phyloP scores from a whole-genome alignment of 805 yeast species.

The Metschnikowia proteae region DNA sequence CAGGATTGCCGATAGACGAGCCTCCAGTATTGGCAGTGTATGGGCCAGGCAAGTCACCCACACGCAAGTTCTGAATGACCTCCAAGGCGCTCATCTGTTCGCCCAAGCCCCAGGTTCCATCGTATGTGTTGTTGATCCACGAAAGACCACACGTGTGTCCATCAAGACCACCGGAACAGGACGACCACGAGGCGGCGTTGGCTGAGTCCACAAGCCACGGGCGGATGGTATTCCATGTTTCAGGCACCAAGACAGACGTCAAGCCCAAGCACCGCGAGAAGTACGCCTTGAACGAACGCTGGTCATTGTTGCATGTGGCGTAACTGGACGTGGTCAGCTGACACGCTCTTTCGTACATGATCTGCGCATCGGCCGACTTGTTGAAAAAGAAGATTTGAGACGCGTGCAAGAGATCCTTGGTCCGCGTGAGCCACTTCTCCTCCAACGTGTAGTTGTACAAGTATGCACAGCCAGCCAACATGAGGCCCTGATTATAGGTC shows the following conservation, averaged over 20 bases:
- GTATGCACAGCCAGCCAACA: slow-evolving; percentile 77
- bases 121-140: slow-evolving; percentile 20
- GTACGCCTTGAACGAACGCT: slow-evolving; percentile 88
- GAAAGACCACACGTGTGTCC: slow-evolving; percentile 22
- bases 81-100: slow-evolving; percentile 23
- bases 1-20: slow-evolving; percentile 29
- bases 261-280: slow-evolving; percentile 69
- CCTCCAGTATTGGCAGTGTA: slow-evolving; percentile 36
- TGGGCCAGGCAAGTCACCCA: slow-evolving; percentile 27
- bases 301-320: slow-evolving; percentile 72
- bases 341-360: slow-evolving; percentile 84
- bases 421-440: slow-evolving; percentile 61
- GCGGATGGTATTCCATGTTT: slow-evolving; percentile 45
- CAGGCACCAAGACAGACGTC: slow-evolving; percentile 70
- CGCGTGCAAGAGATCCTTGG: slow-evolving; percentile 53
- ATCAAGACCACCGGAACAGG: slow-evolving; percentile 20
- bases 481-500: slow-evolving; percentile 83
- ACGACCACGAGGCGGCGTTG: slow-evolving; percentile 19
- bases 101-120: slow-evolving; percentile 18
- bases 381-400: slow-evolving; percentile 51
- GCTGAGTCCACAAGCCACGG: slow-evolving; percentile 40
- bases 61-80: slow-evolving; percentile 21
- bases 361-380: slow-evolving; percentile 27
- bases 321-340: slow-evolving; percentile 41
- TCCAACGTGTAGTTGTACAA: slow-evolving; percentile 70